Conservation (phyloP, 805 yeast genomes). For the Kluyveromyces nonfermentans region DNA sequence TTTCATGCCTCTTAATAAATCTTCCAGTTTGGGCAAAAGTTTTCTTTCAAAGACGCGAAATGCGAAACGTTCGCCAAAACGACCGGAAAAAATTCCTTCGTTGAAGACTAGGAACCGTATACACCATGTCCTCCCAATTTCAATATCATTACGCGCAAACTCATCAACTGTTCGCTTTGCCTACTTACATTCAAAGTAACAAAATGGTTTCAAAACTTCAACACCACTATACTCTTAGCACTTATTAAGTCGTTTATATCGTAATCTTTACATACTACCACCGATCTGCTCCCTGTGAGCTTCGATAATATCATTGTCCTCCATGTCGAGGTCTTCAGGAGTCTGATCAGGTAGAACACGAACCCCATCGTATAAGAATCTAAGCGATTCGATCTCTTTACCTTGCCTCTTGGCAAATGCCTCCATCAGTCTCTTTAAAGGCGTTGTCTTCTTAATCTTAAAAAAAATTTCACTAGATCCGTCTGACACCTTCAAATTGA, state of each 20-base stretch:
- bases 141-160: too few relatives aligned
- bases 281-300: slow-evolving; percentile 95
- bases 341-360: slow-evolving; percentile 83
- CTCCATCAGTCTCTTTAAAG: slow-evolving; percentile 89
- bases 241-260: neutral
- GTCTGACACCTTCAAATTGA: slow-evolving; percentile 89
- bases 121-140: too few relatives aligned
- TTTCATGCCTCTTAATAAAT: neutral
- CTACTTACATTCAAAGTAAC: neutral
- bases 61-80: neutral
- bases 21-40: neutral
- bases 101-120: too few relatives aligned
- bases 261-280: slow-evolving; percentile 22
- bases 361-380: slow-evolving; percentile 90
- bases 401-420: slow-evolving; percentile 98
- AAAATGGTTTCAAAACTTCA: neutral
- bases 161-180: neutral
- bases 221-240: neutral
- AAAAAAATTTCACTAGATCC: slow-evolving; percentile 90
- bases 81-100: neutral
- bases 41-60: neutral
- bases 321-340: slow-evolving; percentile 87
- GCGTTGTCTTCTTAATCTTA: slow-evolving; percentile 89
- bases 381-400: slow-evolving; percentile 66
- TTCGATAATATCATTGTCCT: slow-evolving; percentile 92